These are phyloP conservation scores for Sclerotinia minor DNA, from an alignment of 2,329 filamentous ascomycete species.

Conservation along the genomic window DNA sequence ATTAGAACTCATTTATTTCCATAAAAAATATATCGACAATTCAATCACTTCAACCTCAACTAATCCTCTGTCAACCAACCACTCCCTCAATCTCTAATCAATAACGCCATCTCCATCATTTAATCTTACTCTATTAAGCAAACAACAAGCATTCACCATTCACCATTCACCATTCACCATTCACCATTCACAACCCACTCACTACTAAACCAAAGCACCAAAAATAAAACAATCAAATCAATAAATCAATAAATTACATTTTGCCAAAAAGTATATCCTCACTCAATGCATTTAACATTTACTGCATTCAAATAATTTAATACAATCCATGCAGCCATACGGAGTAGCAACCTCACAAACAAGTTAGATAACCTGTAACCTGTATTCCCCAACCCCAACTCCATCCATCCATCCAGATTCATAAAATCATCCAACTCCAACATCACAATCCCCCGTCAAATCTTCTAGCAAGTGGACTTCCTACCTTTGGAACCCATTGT, in stretches of 20 bases:
- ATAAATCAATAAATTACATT: not conserved
- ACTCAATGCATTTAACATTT: too few species aligned
- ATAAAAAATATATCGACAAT: too few species aligned
- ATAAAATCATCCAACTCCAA: not conserved
- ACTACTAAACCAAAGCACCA: not conserved
- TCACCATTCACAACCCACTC: not conserved
- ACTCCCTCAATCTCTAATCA: too few species aligned
- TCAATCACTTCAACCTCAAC: too few species aligned
- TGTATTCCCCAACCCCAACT: not conserved
- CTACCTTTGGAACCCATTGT: constrained; percentile 74
- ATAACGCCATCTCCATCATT: too few species aligned
- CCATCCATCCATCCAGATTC: not conserved
- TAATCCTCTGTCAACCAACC: too few species aligned
- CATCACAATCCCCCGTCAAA: constrained; percentile 13
- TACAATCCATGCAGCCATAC: not conserved
- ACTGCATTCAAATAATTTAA: too few species aligned
- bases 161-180: too few species aligned
- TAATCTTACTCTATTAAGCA: too few species aligned
- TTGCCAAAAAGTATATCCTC: not conserved
- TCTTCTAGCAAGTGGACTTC: constrained; percentile 65
- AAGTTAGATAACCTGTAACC: too few species aligned
- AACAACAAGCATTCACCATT: too few species aligned
- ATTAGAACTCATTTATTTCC: too few species aligned
- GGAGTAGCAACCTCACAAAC: not conserved
- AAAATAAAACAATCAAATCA: not conserved